phyloP scores from a whole-genome alignment of 78 protist species.

The Dictyostelium citrinum region DNA sequence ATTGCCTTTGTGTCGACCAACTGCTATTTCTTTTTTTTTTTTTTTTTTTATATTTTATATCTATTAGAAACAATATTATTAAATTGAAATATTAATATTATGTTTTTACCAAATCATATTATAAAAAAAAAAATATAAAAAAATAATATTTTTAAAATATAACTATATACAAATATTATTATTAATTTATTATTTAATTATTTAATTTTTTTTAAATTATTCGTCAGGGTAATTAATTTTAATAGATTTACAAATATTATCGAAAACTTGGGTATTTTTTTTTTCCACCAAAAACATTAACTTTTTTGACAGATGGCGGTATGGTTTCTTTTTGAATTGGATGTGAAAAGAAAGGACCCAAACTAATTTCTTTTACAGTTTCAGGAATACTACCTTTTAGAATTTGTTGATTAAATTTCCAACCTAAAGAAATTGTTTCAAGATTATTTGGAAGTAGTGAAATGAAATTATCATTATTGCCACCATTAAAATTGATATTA shows the following conservation, averaged over 20 bases:
- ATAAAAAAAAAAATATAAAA: too few relatives aligned
- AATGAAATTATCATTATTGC: not conserved
- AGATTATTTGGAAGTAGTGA: not conserved
- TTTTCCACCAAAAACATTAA: not conserved
- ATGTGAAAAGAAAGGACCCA: not conserved
- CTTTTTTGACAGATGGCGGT: not conserved
- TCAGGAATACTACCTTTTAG: not conserved
- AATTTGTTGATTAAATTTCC: not conserved
- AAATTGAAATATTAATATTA: too few relatives aligned
- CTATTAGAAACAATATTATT: too few relatives aligned
- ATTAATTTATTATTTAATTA: too few relatives aligned
- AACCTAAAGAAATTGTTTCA: not conserved
- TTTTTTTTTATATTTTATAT: not conserved
- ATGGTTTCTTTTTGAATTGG: not conserved
- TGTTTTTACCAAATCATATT: too few relatives aligned
- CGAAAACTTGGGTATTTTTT: not conserved
- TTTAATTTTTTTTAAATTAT: too few relatives aligned
- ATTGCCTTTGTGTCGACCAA: too few relatives aligned
- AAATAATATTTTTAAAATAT: too few relatives aligned
- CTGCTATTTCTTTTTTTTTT: not conserved
- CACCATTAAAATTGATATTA: not conserved
- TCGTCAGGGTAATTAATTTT: not conserved
- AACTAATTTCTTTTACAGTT: not conserved
- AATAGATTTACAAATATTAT: not conserved
- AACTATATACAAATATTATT: too few relatives aligned